Base-by-base conservation (phyloP, 2,329 filamentous ascomycete species). In the Cordyceps tenuipes region DNA sequence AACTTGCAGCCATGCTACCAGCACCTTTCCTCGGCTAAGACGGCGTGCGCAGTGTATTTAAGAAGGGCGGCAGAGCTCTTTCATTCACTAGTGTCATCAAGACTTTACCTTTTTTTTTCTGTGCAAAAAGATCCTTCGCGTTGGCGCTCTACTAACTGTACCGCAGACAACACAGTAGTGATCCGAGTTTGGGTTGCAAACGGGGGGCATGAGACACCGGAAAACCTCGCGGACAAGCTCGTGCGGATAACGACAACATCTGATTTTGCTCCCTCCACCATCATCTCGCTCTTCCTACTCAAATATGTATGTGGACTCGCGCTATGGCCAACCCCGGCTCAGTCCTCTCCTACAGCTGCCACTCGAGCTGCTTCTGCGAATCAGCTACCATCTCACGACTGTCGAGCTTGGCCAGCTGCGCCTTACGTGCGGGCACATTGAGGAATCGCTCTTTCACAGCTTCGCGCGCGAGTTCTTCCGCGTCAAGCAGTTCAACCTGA, bases 401-500 rank as follows among this genome's bases (percentile, higher is more conserved):
- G 58, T 70, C 0, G 84, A 87, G 8, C 77, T 87, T 19, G 75
- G 79, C 61, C 68, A 71, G 13, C 68, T 88, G 8, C 83, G 86
- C 7, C 71, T 78, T 17, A 76, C 77, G 3, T 86, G 83, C 72
- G 82, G 78, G 59, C 68, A 74, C 19, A 67, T 85, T 13, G 84
- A 88, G 67, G 70, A 71, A 21, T 72, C 75, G 1, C 72, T 87
- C 13, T 82, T 82, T 69, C 73, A 77, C 53, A 75, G 74, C 39
- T 88, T 88, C 64, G 75, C 79, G 31, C 73, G 73, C 26, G 84
- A 87, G 63, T 89, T 86, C 74, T 89, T 89, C 71, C 76, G 73
- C 55, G 84, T 83, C 68, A 82, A 81, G 66, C 84, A 88, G 66
- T 89, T 88, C 70, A 85, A 86, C 80, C 67, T 87, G 58, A 79